Evolutionary conservation across 768 basidiomycete genomes (phyloP), one percentile per base, ranked within the genome.

Genomic region (Tylopilus balloui): DNA sequence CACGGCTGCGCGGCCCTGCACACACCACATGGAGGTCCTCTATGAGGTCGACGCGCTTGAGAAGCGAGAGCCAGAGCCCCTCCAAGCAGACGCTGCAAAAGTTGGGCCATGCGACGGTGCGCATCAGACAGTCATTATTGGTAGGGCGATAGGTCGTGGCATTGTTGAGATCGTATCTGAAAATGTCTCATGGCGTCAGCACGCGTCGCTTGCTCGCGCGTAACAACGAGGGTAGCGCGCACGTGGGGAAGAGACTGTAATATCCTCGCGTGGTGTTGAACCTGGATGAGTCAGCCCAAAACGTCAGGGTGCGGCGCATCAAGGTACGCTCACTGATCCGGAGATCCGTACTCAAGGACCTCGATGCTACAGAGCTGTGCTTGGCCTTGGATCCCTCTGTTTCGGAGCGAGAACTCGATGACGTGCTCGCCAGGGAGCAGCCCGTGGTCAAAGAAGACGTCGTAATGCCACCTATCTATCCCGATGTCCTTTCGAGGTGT

Each of bases 41-140:
- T 57, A 90, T 78, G 57, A 88, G 76, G 59, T 70, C 72, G 45
- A 89, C 67, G 29, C 76, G 76, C 36, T 67, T 64, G 8, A 88
- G 73, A 19, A 88, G 78, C 15, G 79, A 72, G 40, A 79, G 67
- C 87, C 88, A 90, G 27, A 90, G 78, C 6, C 78, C 85, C 54
- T 90, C 88, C 13, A 78, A 58, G 60, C 88, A 91, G 43, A 79
- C 81, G 54, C 73, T 79, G 73, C 88, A 90, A 62, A 90, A 86
- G 59, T 84, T 78, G 47, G 86, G 81, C 0, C 77, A 73, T 24
- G 77, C 80, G 35, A 88, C 82, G 45, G 71, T 69, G 35, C 88
- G 85, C 88, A 91, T 90, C 40, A 90, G 78, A 61, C 88, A 90
- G 63, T 82, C 84, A 51, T 87, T 82, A 54, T 88, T 87, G 3